Percentiles rank a stretch among this genome's conserved stretches.
These are phyloP conservation scores for Elasticomyces elasticus DNA, from an alignment of 495 filamentous ascomycete genomes.

Conservation along the genomic window DNA sequence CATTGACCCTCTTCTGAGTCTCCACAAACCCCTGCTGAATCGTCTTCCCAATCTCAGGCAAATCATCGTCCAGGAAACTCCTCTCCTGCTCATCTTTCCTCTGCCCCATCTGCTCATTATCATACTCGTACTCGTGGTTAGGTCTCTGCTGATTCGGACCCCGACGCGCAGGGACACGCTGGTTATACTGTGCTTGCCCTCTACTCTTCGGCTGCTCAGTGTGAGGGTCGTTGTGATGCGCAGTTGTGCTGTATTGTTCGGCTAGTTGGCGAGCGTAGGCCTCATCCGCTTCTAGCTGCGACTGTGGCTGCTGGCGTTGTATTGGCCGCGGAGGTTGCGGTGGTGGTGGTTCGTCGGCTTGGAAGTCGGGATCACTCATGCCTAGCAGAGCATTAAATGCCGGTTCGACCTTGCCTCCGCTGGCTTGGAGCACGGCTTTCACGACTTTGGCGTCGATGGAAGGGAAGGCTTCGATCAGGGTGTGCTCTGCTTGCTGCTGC, in stretches of 20 bases:
- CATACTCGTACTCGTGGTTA: conserved; percentile 38
- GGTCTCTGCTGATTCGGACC: conserved; percentile 14
- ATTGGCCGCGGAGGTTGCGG: conserved; percentile 34
- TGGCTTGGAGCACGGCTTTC: conserved; percentile 78
- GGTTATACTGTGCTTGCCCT: conserved; percentile 35
- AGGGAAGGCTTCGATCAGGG: conserved; percentile 89
- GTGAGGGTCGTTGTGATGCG: neutral
- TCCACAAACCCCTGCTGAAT: conserved; percentile 90
- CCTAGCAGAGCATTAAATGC: conserved; percentile 92
- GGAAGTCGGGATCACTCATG: conserved; percentile 78
- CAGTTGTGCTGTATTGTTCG: conserved; percentile 68
- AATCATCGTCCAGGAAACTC: conserved; percentile 91
- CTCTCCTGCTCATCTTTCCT: conserved; percentile 45
- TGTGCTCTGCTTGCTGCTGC: conserved; percentile 73
- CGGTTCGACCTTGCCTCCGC: conserved; percentile 78
- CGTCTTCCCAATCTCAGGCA: conserved; percentile 87
- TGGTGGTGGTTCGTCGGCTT: conserved; percentile 37
- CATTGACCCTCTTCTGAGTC: conserved; percentile 85
- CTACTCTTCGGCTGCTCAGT: conserved; percentile 25
- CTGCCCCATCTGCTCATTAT: neutral
- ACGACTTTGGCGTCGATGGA: conserved; percentile 69
- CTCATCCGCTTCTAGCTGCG: conserved; percentile 81
- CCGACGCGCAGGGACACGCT: conserved; percentile 37
- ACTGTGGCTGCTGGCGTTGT: conserved; percentile 50
- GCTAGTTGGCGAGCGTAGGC: conserved; percentile 87